Evolutionary conservation across 2,329 filamentous ascomycete species (phyloP), one percentile per base, ranked within the genome.

Genomic region (Knoxdaviesia proteae): DNA sequence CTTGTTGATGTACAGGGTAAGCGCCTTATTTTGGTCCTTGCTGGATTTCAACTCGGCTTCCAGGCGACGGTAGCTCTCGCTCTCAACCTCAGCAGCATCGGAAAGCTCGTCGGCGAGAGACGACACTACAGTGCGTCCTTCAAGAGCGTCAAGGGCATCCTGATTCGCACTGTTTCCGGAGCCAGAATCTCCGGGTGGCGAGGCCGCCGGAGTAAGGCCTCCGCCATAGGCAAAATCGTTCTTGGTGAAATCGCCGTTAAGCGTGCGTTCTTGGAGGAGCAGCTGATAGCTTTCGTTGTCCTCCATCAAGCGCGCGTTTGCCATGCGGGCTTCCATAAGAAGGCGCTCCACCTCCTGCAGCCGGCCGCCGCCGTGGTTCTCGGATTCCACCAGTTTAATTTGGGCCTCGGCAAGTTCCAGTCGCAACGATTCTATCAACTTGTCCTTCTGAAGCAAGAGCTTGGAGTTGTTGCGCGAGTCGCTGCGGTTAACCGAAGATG

Each of bases 281-380:
- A 96, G 71, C 60, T 96, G 88, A 61, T 94, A 98, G 61, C 86
- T 93, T 61, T 98, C 90, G 54, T 96, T 96, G 60, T 98, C 90
- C 61, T 98, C 90, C 82, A 94, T 90, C 48, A 98, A 67, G 39
- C 87, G 76, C 45, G 90, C 90, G 56, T 96, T 98, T 50, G 86
- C 81, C 80, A 96, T 90, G 53, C 87, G 84, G 36, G 84, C 80
- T 55, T 96, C 88, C 61, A 94, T 77, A 42, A 96, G 71, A 49
- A 83, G 74, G 52, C 81, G 80, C 61, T 96, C 87, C n/a, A 96
- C 72, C 58, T 94, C 84, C 50, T 84, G 81, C 54, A 94, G 65
- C 32, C 82, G 77, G 39, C 84, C 86, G 42, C 87, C 88, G 42
- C 86, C 88, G 59, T 82, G 77, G 57, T 94, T 94, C 61, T 96